Evolutionary conservation across 2,329 filamentous ascomycete species (phyloP).

Genomic region (Fusarium haematococcum): DNA sequence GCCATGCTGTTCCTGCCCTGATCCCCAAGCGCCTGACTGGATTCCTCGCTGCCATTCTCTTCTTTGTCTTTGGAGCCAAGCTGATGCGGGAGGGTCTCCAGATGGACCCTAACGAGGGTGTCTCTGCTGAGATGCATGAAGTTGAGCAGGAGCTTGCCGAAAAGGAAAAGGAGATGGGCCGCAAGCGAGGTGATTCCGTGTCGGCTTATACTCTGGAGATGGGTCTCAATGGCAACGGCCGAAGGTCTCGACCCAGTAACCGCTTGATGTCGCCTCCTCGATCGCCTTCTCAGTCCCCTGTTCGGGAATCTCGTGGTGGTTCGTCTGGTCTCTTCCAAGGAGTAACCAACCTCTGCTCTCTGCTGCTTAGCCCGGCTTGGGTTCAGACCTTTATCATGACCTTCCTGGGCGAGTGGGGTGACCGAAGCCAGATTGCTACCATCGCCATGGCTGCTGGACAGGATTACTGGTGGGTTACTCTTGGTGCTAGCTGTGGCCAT

Average conservation of each 20-base stretch:
- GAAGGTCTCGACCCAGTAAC: slow-evolving; percentile 79
- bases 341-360: slow-evolving; percentile 85
- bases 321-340: slow-evolving; percentile 65
- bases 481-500: slow-evolving; percentile 88
- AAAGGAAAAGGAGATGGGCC: slow-evolving; percentile 83
- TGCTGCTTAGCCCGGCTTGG: slow-evolving; percentile 95
- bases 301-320: slow-evolving; percentile 67
- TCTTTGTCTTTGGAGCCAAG: slow-evolving; percentile 89
- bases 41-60: slow-evolving; percentile 84
- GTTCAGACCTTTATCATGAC: slow-evolving; percentile 99
- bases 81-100: slow-evolving; percentile 87
- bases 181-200: slow-evolving; percentile 72
- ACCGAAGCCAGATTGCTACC: slow-evolving; percentile 96
- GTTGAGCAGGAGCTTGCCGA: slow-evolving; percentile 94
- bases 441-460: slow-evolving; percentile 99
- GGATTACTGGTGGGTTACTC: slow-evolving; percentile 98
- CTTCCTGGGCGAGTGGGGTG: slow-evolving; percentile 97
- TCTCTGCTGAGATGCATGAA: slow-evolving; percentile 97
- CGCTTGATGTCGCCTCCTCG: slow-evolving; percentile 84
- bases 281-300: slow-evolving; percentile 82
- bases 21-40: slow-evolving; percentile 93
- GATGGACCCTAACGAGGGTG: slow-evolving; percentile 91
- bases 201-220: slow-evolving; percentile 85
- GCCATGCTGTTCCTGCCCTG: slow-evolving; percentile 89
- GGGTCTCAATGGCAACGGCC: slow-evolving; percentile 69